Evolutionary conservation across 805 yeast genomes (phyloP).

Genomic region (Isabelozyma pseudorhagii): DNA sequence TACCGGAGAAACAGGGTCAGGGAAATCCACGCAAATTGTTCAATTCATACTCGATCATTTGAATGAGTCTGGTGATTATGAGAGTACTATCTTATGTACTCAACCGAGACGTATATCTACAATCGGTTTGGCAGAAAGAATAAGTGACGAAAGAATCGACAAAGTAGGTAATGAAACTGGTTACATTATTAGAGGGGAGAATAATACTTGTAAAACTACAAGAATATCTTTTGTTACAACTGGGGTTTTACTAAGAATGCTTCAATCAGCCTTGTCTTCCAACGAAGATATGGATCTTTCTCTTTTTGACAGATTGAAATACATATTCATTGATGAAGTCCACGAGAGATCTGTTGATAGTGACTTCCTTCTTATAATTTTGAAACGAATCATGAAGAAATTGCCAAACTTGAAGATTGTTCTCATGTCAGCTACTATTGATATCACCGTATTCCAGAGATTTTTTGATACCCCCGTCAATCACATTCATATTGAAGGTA

Average conservation of each 20-base stretch:
- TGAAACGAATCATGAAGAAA: conserved; percentile 56
- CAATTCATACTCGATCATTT: conserved; percentile 81
- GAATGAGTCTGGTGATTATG: conserved; percentile 44
- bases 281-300: conserved; percentile 18
- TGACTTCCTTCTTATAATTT: conserved; percentile 75
- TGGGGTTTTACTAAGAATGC: conserved; percentile 84
- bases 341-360: conserved; percentile 93
- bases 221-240: conserved; percentile 87
- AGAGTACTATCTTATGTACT: conserved; percentile 72
- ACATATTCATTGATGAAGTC: conserved; percentile 90
- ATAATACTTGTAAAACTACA: conserved; percentile 57
- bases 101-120: conserved; percentile 97
- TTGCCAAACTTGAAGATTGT: conserved; percentile 61
- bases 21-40: conserved; percentile 92
- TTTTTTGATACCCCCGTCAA: conserved; percentile 57
- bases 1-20: conserved; percentile 98
- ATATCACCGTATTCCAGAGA: conserved; percentile 58
- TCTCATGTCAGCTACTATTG: conserved; percentile 93
- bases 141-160: conserved; percentile 74
- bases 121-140: conserved; percentile 90
- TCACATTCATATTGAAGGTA: conserved; percentile 82
- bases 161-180: conserved; percentile 77
- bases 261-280: conserved; percentile 50
- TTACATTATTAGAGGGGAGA: conserved; percentile 86
- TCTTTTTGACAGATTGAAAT: conserved; percentile 55